Evolutionary conservation across 2,329 filamentous ascomycete species (phyloP), one percentile per base, ranked within the genome.

Genomic region (Chalaropsis thielavioides): DNA sequence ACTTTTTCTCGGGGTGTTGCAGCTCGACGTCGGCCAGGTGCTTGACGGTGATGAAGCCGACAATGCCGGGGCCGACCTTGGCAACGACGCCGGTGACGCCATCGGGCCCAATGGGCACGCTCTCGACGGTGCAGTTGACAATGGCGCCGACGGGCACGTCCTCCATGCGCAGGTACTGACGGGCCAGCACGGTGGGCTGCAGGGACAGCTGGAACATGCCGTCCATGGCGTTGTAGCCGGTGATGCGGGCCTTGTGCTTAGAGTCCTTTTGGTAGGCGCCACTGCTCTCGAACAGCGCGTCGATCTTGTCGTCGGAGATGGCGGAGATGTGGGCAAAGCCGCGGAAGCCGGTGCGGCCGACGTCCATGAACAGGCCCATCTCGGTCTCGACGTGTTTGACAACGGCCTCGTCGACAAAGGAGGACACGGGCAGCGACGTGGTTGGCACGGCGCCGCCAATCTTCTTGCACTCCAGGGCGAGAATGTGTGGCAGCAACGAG

Each of bases 321-420:
- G 89, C 84, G 0, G 94, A 99, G 69, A 99, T 95, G 74, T 99
- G 94, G 24, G 95, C 91, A 71, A 96, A 99, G 10, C 90, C 90
- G n/a, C 83, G 79, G 2, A 92, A 78, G 38, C 85, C 90, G 3
- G 74, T 68, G 17, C 76, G 69, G 1, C 85, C 86, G 46, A 91
- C 76, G 69, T 88, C 83, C 7, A 91, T 80, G 71, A 95, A 96
- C 1, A 96, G 79, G 63, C 94, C 95, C 67, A 92, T 83, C 2
- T 86, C 85, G 4, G 85, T 79, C 69, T 95, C 88, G 2, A 96
- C 90, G 69, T 88, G 88, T 63, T 85, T 82, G 7, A 99, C 85
- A 44, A 84, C 90, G 65, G 89, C 90, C 69, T 87, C 82, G 59
- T 92, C 86, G 31, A 96, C 77, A 56, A 88, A 83, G 0, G 88